Conservation (phyloP, 768 basidiomycete species). For the Hortiboletus flavorubellus region DNA sequence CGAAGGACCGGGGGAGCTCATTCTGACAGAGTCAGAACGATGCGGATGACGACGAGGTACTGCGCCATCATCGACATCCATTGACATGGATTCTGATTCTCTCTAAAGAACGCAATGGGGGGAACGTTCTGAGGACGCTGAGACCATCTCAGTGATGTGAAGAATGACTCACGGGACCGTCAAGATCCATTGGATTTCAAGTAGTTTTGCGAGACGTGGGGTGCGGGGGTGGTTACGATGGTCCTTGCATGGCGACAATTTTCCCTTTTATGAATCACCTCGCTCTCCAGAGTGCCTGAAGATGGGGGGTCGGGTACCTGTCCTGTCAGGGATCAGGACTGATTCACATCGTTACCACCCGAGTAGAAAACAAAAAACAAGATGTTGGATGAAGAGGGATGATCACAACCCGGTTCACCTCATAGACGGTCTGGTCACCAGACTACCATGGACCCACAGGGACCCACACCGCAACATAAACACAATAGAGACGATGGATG, state of each 20-base stretch:
- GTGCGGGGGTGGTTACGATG: neutral
- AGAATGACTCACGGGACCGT: constrained; percentile 14
- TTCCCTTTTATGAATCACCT: constrained; percentile 17
- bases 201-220: neutral
- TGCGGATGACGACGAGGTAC: neutral
- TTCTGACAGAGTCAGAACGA: neutral
- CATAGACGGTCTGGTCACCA: too few species aligned
- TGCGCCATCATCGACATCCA: constrained; percentile 12
- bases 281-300: neutral
- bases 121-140: neutral
- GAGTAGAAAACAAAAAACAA: constrained; percentile 16
- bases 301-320: neutral
- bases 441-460: constrained; percentile 17
- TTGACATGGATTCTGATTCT: constrained; percentile 2
- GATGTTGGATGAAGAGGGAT: neutral
- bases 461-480: constrained; percentile 20
- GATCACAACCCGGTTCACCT: neutral
- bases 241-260: neutral
- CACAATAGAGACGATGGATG: constrained; percentile 12
- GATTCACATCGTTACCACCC: constrained; percentile 13
- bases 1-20: neutral
- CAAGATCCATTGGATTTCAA: constrained; percentile 8
- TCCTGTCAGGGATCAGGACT: neutral
- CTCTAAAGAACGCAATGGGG: constrained; percentile 1
- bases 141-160: neutral